These are phyloP conservation scores for Penicillium sp. DNA, from an alignment of 2,329 filamentous ascomycete genomes.

Conservation along the genomic window DNA sequence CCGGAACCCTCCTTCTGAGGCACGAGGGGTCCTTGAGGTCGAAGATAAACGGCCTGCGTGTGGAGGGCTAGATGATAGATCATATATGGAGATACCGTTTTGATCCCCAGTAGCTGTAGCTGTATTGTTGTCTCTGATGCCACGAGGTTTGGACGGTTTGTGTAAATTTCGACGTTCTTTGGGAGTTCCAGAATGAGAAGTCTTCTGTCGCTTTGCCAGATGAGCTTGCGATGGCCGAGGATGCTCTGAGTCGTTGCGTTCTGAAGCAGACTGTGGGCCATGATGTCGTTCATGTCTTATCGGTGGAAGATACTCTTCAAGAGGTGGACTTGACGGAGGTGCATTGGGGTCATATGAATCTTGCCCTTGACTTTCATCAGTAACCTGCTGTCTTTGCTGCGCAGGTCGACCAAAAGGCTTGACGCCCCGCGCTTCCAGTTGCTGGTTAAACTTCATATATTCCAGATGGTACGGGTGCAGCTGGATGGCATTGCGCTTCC, in stretches of 20 bases:
- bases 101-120: conserved; percentile 13
- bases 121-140: conserved; percentile 29
- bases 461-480: conserved; percentile 51
- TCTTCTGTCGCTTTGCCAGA: conserved; percentile 40
- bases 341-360: conserved; percentile 35
- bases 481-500: conserved; percentile 50
- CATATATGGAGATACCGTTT: conserved; percentile 25
- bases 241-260: background rate
- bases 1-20: conserved; percentile 33
- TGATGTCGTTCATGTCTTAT: conserved; percentile 17
- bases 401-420: conserved; percentile 42
- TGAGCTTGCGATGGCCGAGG: conserved; percentile 13
- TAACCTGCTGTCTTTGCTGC: conserved; percentile 16
- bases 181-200: conserved; percentile 22
- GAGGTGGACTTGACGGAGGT: conserved; percentile 35
- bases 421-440: conserved; percentile 44
- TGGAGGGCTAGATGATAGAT: conserved; percentile 44
- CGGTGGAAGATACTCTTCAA: conserved; percentile 32
- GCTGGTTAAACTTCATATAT: conserved; percentile 44
- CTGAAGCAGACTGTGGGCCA: background rate
- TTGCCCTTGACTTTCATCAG: conserved; percentile 34
- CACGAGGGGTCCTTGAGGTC: conserved; percentile 17
- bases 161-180: conserved; percentile 12
- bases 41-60: conserved; percentile 38
- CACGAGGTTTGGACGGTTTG: conserved; percentile 19